Percentiles rank a stretch among this genome's conserved stretches.
Evolutionary conservation across 2,329 filamentous ascomycete species (phyloP).

Genomic region (Sporothrix mexicana): DNA sequence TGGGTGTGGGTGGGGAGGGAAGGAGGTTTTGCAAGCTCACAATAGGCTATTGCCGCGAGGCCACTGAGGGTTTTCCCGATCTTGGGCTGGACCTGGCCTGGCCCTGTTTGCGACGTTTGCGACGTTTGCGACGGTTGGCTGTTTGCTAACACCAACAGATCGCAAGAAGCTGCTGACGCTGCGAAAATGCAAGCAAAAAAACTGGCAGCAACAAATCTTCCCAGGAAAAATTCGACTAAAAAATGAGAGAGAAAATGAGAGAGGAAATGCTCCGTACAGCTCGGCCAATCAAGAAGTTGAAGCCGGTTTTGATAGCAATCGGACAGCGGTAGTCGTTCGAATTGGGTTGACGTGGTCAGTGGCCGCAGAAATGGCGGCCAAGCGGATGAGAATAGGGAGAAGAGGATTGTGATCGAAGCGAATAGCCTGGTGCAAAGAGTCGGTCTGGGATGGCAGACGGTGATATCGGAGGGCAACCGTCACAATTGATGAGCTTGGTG

Average conservation of each 20-base stretch:
- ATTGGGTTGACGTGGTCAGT: constrained; percentile 2
- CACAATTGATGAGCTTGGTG: background rate
- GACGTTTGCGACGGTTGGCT: constrained; percentile 19
- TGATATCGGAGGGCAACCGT: background rate
- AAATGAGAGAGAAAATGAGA: background rate
- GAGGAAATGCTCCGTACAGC: too few relatives aligned
- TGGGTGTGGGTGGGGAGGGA: constrained; percentile 30
- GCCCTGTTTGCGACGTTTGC: constrained; percentile 28
- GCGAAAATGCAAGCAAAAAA: background rate
- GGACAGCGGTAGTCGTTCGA: background rate
- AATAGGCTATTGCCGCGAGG: constrained; percentile 30
- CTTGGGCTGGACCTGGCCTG: constrained; percentile 4
- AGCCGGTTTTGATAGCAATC: constrained; percentile 15
- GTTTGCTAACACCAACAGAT: constrained; percentile 4
- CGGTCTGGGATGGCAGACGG: constrained; percentile 21
- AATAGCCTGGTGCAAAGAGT: background rate
- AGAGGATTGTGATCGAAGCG: background rate
- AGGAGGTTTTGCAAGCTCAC: constrained; percentile 33
- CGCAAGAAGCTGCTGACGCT: too few relatives aligned
- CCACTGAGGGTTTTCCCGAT: constrained; percentile 23
- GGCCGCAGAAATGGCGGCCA: constrained; percentile 24
- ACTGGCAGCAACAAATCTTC: background rate
- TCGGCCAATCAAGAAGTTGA: constrained; percentile 2
- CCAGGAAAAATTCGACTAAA: background rate
- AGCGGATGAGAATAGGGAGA: background rate